A percentile compares a stretch with the other conserved stretches of the same genome.
Evolutionary conservation across 169 alveolate genomes (phyloP).

Genomic region (Perkinsus chesapeaki): DNA sequence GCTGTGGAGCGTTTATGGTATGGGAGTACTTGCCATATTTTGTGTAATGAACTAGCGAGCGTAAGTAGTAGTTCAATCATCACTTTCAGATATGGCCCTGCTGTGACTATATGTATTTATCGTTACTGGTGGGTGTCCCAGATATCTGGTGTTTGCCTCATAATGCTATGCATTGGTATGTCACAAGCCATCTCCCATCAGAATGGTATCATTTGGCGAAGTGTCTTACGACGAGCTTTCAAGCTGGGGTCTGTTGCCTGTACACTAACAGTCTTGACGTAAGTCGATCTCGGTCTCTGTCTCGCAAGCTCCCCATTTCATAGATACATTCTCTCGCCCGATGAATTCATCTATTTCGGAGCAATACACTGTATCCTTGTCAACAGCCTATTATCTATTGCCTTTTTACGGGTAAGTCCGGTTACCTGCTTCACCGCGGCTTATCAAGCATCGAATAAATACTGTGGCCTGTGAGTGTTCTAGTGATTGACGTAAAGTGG

Average conservation of each 20-base stretch:
- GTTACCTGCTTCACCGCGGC: no score
- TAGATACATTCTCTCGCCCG: background rate
- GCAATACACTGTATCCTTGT: background rate
- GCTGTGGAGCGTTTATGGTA: background rate
- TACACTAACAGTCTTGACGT: background rate
- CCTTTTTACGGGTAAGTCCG: background rate
- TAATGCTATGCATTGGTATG: background rate
- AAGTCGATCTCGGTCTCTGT: background rate
- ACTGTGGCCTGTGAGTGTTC: no score
- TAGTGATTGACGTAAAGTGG: no score
- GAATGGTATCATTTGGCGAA: background rate
- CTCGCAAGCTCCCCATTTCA: background rate
- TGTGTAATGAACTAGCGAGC: background rate
- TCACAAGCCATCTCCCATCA: background rate
- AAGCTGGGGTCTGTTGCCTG: background rate
- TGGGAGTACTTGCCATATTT: background rate
- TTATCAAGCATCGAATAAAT: no score
- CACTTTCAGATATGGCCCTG: background rate
- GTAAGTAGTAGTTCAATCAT: background rate
- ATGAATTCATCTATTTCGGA: background rate
- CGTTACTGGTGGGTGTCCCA: background rate
- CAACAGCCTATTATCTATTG: background rate
- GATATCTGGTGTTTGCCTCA: background rate
- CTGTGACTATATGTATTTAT: background rate
- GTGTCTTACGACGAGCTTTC: background rate